phyloP scores from a whole-genome alignment of 495 filamentous ascomycete species.

The Penicillium longicatenatum region DNA sequence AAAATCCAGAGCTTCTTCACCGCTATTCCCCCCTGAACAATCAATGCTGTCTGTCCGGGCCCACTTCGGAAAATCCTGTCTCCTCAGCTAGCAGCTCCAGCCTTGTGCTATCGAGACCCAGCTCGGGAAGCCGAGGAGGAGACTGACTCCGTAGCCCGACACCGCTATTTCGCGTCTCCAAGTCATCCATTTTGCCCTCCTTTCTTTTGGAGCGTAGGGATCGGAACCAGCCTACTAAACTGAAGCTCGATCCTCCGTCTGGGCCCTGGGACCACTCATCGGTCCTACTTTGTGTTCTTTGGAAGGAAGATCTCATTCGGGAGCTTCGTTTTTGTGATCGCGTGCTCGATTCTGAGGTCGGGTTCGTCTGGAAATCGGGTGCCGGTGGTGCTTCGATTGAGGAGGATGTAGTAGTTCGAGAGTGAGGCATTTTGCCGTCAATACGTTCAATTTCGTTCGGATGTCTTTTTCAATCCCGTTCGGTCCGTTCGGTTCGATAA shows the following conservation, averaged over 20 bases:
- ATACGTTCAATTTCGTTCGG: background rate
- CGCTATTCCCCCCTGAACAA: background rate
- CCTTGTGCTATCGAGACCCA: background rate
- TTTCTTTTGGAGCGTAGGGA: slow-evolving; percentile 3
- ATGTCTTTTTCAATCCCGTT: too few relatives aligned
- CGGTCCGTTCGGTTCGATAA: background rate
- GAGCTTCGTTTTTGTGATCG: background rate
- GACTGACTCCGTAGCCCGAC: background rate
- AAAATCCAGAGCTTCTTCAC: background rate
- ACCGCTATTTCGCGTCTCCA: background rate
- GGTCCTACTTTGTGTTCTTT: background rate
- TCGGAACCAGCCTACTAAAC: background rate
- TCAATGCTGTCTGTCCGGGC: background rate
- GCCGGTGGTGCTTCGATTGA: background rate
- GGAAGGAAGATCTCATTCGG: slow-evolving; percentile 1
- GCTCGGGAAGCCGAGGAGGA: slow-evolving; percentile 5
- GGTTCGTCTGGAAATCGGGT: background rate
- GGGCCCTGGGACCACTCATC: background rate
- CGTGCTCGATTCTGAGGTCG: background rate
- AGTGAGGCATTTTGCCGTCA: slow-evolving; percentile 2
- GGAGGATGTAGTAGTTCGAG: slow-evolving; percentile 1
- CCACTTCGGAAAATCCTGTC: background rate
- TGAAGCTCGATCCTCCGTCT: background rate
- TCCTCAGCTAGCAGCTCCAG: background rate
- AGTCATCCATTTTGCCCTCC: background rate